phyloP scores from a whole-genome alignment of 2,329 filamentous ascomycete genomes.

The Ilyonectria mors-panacis region DNA sequence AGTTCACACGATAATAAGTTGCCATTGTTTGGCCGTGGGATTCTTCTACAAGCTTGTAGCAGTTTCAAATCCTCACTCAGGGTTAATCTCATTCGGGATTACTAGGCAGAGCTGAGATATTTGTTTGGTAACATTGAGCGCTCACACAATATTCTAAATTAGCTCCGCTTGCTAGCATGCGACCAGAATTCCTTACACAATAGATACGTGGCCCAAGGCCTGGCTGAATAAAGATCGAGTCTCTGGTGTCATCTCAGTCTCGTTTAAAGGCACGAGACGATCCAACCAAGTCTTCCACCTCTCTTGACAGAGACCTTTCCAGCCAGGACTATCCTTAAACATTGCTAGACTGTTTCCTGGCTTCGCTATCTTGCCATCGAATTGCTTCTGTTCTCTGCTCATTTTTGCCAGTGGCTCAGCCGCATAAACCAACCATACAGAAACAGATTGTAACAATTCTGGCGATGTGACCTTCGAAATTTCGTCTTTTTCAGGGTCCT shows the following conservation, averaged over 20 bases:
- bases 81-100: too few species aligned
- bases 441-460: constrained; percentile 17
- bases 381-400: constrained; percentile 28
- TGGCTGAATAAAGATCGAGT: not conserved
- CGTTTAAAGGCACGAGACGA: not conserved
- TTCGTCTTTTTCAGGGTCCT: constrained; percentile 33
- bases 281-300: constrained; percentile 35
- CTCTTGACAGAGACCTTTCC: constrained; percentile 34
- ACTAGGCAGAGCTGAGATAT: too few species aligned
- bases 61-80: too few species aligned
- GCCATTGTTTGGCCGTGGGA: too few species aligned
- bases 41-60: too few species aligned
- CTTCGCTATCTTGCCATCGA: constrained; percentile 39
- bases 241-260: not conserved
- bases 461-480: constrained; percentile 8
- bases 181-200: too few species aligned
- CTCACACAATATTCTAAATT: too few species aligned
- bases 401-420: not conserved
- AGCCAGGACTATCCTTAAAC: constrained; percentile 19
- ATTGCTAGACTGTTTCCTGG: constrained; percentile 28
- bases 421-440: constrained; percentile 38
- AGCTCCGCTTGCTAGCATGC: too few species aligned
- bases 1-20: too few species aligned
- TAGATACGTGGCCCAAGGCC: not conserved
- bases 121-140: too few species aligned